phyloP scores from a whole-genome alignment of 768 basidiomycete genomes.

The Psilocybe azurescens region DNA sequence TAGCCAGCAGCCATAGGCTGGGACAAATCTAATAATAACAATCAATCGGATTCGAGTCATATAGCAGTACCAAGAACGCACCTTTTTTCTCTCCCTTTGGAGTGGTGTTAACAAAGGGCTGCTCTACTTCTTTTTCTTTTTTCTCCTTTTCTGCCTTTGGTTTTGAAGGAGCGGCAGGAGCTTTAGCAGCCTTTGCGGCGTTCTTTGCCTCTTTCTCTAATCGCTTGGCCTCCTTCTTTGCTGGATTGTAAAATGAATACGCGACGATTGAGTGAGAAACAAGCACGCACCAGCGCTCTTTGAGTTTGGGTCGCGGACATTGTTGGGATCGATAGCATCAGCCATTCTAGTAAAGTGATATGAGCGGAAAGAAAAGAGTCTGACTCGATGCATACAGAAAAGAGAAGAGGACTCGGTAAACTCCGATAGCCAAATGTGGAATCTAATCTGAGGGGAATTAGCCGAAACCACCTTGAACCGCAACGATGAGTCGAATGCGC shows the following conservation, averaged over 20 bases:
- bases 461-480: no score
- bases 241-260: slow-evolving; percentile 35
- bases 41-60: background rate
- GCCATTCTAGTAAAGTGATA: slow-evolving; percentile 15
- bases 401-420: slow-evolving; percentile 6
- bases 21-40: slow-evolving; percentile 67
- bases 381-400: slow-evolving; percentile 22
- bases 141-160: slow-evolving; percentile 76
- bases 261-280: background rate
- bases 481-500: slow-evolving; percentile 12
- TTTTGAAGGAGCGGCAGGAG: slow-evolving; percentile 52
- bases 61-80: slow-evolving; percentile 31
- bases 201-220: slow-evolving; percentile 80
- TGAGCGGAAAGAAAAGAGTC: slow-evolving; percentile 16
- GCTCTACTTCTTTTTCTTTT: slow-evolving; percentile 61
- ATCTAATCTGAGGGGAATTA: slow-evolving; percentile 13
- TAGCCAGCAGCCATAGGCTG: slow-evolving; percentile 92
- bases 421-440: slow-evolving; percentile 3
- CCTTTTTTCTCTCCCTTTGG: slow-evolving; percentile 96
- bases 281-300: slow-evolving; percentile 45
- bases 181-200: slow-evolving; percentile 70
- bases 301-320: slow-evolving; percentile 41
- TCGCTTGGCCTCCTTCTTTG: slow-evolving; percentile 86
- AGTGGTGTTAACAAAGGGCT: slow-evolving; percentile 86
- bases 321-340: slow-evolving; percentile 25